These are phyloP conservation scores for Termitomyces sp. DNA, from an alignment of 768 basidiomycete genomes.

Conservation along the genomic window DNA sequence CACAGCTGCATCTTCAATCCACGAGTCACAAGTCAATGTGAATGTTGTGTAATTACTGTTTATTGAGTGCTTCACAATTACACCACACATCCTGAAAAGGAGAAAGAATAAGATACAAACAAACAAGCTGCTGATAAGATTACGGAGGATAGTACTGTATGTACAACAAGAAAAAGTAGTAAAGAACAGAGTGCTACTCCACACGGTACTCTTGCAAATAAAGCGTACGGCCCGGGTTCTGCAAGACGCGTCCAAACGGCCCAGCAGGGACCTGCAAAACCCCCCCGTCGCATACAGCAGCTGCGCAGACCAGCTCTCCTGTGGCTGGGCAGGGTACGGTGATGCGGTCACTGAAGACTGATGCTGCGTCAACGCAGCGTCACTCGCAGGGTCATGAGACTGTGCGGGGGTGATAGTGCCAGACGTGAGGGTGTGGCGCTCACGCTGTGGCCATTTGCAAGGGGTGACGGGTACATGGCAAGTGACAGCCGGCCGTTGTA, in stretches of 20 bases:
- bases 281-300: constrained; percentile 32
- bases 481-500: constrained; percentile 15
- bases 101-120: background rate
- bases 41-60: too few relatives aligned
- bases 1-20: too few relatives aligned
- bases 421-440: constrained; percentile 14
- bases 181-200: constrained; percentile 13
- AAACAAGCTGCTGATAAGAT: constrained; percentile 19
- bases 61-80: too few relatives aligned
- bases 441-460: constrained; percentile 18
- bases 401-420: constrained; percentile 19
- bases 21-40: too few relatives aligned
- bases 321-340: constrained; percentile 14
- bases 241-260: constrained; percentile 33
- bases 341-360: constrained; percentile 10
- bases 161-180: background rate
- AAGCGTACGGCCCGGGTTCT: constrained; percentile 58
- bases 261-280: constrained; percentile 38
- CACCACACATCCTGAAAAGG: too few relatives aligned
- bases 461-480: constrained; percentile 16
- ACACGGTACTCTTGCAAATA: constrained; percentile 39
- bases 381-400: constrained; percentile 13
- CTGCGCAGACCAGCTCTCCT: constrained; percentile 25
- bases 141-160: constrained; percentile 5
- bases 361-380: constrained; percentile 12